Conservation (phyloP, 805 yeast genomes). For the Wickerhamomyces mucosus region DNA sequence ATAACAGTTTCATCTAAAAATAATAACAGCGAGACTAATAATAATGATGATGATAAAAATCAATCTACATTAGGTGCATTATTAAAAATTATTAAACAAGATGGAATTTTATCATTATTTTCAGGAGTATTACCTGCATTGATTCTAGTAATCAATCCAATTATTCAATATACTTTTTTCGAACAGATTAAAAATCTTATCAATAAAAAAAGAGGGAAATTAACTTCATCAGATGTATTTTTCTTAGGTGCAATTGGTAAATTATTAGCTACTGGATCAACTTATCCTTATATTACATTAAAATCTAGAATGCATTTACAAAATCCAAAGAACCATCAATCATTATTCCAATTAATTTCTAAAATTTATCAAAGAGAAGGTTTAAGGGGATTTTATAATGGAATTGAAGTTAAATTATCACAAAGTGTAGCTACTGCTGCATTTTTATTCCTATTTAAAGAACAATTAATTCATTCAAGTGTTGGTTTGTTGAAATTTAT, state of each 20-base stretch:
- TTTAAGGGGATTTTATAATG: constrained; percentile 67
- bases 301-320: constrained; percentile 82
- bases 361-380: constrained; percentile 67
- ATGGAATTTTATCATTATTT: constrained; percentile 65
- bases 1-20: constrained; percentile 47
- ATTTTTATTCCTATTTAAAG: constrained; percentile 82
- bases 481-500: constrained; percentile 41
- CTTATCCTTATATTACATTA: constrained; percentile 87
- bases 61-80: constrained; percentile 46
- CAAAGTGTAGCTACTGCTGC: constrained; percentile 88
- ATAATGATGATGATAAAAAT: constrained; percentile 16
- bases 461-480: constrained; percentile 60
- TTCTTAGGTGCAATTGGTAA: constrained; percentile 85
- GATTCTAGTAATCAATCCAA: constrained; percentile 78
- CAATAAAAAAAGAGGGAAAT: constrained; percentile 36
- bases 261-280: constrained; percentile 76
- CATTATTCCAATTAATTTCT: constrained; percentile 42
- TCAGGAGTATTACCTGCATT: constrained; percentile 86
- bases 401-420: constrained; percentile 66
- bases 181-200: constrained; percentile 74
- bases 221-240: constrained; percentile 71
- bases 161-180: constrained; percentile 84
- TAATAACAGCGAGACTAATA: too few relatives aligned
- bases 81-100: constrained; percentile 52
- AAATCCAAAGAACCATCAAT: constrained; percentile 22